Conservation (phyloP, 208 protist genomes). For the Paratrypanosoma confusum region DNA sequence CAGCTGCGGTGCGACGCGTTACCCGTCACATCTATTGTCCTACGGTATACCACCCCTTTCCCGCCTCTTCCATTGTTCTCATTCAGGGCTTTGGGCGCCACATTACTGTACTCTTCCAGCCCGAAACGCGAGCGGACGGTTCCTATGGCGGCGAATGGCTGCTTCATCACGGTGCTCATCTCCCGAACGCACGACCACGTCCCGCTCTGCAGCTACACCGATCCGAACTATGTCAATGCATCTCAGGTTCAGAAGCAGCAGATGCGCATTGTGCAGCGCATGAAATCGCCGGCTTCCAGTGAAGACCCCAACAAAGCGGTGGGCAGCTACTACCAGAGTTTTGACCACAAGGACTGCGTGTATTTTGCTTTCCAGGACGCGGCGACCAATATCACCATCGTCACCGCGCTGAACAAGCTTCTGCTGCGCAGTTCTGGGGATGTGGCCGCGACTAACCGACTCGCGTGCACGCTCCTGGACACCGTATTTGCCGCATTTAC, state of each 20-base stretch:
- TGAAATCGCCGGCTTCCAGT: conserved; percentile 54
- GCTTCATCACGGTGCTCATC: conserved; percentile 80
- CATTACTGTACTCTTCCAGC: too few species aligned
- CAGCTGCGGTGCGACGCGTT: too few species aligned
- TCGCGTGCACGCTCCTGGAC: conserved; percentile 77
- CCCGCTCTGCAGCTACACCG: conserved; percentile 72
- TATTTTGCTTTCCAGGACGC: conserved; percentile 87
- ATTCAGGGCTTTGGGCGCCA: too few species aligned
- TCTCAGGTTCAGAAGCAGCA: conserved; percentile 61
- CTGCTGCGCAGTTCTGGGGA: conserved; percentile 73
- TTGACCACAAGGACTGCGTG: conserved; percentile 81
- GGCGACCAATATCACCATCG: conserved; percentile 72
- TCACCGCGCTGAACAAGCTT: conserved; percentile 83
- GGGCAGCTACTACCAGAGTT: conserved; percentile 86
- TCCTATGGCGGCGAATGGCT: conserved; percentile 79
- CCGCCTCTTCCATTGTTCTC: too few species aligned
- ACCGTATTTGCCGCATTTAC: conserved; percentile 71
- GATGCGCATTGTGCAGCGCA: conserved; percentile 75
- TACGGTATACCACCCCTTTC: not conserved
- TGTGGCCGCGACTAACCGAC: conserved; percentile 52
- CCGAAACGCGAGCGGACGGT: too few species aligned
- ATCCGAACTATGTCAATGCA: conserved; percentile 75
- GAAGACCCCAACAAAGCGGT: conserved; percentile 20
- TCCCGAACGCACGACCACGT: conserved; percentile 74
- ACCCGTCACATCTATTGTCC: not conserved